phyloP scores from a whole-genome alignment of 2,329 filamentous ascomycete species.

The Aschersonia sp. region DNA sequence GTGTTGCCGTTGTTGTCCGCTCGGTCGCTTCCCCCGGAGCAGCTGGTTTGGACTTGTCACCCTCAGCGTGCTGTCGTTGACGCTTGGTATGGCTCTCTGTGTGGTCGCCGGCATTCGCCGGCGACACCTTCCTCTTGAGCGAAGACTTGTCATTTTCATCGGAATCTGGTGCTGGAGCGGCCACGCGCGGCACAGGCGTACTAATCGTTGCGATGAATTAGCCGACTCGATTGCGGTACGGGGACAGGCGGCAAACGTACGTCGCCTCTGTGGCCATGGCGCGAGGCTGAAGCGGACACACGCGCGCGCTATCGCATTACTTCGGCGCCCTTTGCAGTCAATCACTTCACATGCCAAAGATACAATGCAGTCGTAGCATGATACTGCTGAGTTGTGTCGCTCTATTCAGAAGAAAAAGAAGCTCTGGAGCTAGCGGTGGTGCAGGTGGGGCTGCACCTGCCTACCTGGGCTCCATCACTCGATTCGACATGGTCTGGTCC shows the following conservation, averaged over 20 bases:
- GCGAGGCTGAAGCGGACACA: neutral
- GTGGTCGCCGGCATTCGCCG: constrained; percentile 5
- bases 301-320: neutral
- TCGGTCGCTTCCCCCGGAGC: constrained; percentile 2
- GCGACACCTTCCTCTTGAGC: constrained; percentile 16
- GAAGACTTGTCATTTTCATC: constrained; percentile 1
- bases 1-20: constrained; percentile 12
- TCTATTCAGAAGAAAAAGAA: too few species aligned
- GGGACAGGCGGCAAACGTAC: constrained; percentile 1
- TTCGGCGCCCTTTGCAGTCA: neutral
- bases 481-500: too few species aligned
- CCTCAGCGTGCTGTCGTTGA: constrained; percentile 8
- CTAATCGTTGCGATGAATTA: neutral
- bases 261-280: constrained; percentile 5
- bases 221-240: neutral
- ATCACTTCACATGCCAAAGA: too few species aligned
- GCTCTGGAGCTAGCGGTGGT: too few species aligned
- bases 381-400: too few species aligned
- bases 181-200: too few species aligned
- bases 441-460: too few species aligned
- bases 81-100: constrained; percentile 11
- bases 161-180: too few species aligned
- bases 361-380: too few species aligned
- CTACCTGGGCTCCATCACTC: too few species aligned
- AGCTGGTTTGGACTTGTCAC: neutral